These are phyloP conservation scores for Borealophlyctis nickersoniae DNA, from an alignment of 192 early-diverging fungal genomes.

Conservation along the genomic window DNA sequence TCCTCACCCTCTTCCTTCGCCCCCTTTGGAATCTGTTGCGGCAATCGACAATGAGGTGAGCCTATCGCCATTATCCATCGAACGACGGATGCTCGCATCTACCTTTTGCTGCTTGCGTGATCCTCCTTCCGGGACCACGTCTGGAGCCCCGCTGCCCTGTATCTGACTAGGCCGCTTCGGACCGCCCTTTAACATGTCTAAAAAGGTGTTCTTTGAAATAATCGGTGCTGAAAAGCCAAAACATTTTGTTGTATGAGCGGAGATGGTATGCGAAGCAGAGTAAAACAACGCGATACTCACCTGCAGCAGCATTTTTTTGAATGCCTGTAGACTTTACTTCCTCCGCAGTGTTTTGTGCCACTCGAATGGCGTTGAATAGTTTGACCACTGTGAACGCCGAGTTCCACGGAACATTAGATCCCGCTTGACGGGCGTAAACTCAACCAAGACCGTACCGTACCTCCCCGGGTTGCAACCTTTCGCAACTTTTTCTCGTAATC, in stretches of 20 bases:
- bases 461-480: slow-evolving; percentile 89
- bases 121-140: too few relatives aligned
- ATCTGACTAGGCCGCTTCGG: too few relatives aligned
- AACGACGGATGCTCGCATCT: too few relatives aligned
- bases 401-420: neutral
- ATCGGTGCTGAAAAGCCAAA: slow-evolving; percentile 18
- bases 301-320: slow-evolving; percentile 29
- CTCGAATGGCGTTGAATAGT: slow-evolving; percentile 91
- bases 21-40: too few relatives aligned
- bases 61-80: too few relatives aligned
- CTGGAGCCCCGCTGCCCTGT: too few relatives aligned
- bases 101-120: too few relatives aligned
- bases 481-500: slow-evolving; percentile 87
- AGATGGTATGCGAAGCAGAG: too few relatives aligned
- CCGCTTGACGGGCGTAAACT: slow-evolving; percentile 7
- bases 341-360: slow-evolving; percentile 78
- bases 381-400: slow-evolving; percentile 87
- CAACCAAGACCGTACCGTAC: slow-evolving; percentile 30
- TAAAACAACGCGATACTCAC: slow-evolving; percentile 6
- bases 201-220: slow-evolving; percentile 25
- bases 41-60: too few relatives aligned
- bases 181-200: slow-evolving; percentile 24
- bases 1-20: slow-evolving; percentile 1
- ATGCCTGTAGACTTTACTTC: slow-evolving; percentile 54
- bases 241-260: too few relatives aligned